Base-by-base conservation (phyloP, 2,329 filamentous ascomycete genomes). In the Parascedosporium putredinis region DNA sequence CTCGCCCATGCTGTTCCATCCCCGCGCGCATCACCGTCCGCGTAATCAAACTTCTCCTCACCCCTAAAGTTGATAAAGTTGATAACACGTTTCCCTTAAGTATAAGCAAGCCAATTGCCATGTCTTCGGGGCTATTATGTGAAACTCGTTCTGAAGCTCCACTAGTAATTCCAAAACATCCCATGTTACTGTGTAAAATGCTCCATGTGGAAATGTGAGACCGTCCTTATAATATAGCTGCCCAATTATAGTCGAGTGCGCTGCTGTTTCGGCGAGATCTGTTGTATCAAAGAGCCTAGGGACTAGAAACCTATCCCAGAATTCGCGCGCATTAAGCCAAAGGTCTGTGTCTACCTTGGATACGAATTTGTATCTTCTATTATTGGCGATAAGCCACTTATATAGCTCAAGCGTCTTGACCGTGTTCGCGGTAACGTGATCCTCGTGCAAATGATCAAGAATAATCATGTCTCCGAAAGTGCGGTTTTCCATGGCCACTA, bases 381-480 rank as follows among this genome's bases (percentile, higher is more conserved):
- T 52, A 5, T 52, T 48, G 4, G 49, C 42, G n/a, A 60, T 52
- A 18, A 64, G 58, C 57, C 58, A 62, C 49, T 60, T 58, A 54
- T 60, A 62, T 5, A 65, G 57, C 53, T 64, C 62, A 12, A 64
- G 54, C 3, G 61, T 62, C 55, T 65, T 64, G 52, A 64, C 54
- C 7, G 61, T 63, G 50, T 64, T 64, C 34, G 62, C 61, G 4
- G 58, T 61, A 5, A 62, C 27, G 12, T 61, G 58, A 46, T 61
- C 57, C 52, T 64, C 62, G 10, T 54, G 53, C 2, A 64, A 49
- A 42, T 61, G 55, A n/a, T 64, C 59, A 4, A 64, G 61, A 2
- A 65, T 58, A 51, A 64, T 62, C 33, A 65, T 57, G 49, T 64
- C 62, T 12, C 62, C 62, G 53, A 58, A 62, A 2, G 62, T 64